These are phyloP conservation scores for Colletotrichum euphorbiae DNA, from an alignment of 2,329 filamentous ascomycete genomes.

Conservation along the genomic window DNA sequence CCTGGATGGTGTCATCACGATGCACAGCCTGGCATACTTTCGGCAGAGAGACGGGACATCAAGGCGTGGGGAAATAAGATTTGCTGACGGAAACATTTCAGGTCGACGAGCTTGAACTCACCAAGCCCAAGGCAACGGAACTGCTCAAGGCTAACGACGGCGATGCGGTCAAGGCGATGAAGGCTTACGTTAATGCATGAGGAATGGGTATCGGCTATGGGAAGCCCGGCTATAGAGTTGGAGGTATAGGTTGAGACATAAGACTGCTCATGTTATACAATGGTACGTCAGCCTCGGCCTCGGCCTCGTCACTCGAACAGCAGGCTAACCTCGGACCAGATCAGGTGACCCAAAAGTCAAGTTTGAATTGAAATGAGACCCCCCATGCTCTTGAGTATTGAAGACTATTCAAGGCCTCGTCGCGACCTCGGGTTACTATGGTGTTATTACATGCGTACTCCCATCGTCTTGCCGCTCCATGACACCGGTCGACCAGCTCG, in stretches of 20 bases:
- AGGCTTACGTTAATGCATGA: conserved; percentile 58
- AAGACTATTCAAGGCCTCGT: background rate
- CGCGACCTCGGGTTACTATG: too few species aligned
- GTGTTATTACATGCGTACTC: background rate
- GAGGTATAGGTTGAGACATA: conserved; percentile 20
- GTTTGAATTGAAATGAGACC: background rate
- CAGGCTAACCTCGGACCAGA: conserved; percentile 21
- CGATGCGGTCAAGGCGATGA: conserved; percentile 75
- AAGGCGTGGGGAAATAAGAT: background rate
- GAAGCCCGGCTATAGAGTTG: conserved; percentile 12
- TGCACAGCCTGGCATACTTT: background rate
- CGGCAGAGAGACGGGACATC: background rate
- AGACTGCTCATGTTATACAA: conserved; percentile 21
- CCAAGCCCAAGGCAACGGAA: conserved; percentile 79
- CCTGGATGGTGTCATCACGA: rapidly evolving
- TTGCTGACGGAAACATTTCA: conserved; percentile 44
- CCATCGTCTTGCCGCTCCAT: too few species aligned
- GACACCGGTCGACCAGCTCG: too few species aligned
- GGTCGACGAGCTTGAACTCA: conserved; percentile 78
- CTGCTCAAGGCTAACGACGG: conserved; percentile 79
- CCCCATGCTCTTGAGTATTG: background rate
- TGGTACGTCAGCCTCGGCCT: conserved; percentile 17
- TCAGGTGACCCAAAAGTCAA: conserved; percentile 23
- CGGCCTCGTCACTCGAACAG: background rate
- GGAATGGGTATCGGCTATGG: background rate